Base-by-base conservation (phyloP, 345 rosid genomes). In the Aquilaria malaccensis region DNA sequence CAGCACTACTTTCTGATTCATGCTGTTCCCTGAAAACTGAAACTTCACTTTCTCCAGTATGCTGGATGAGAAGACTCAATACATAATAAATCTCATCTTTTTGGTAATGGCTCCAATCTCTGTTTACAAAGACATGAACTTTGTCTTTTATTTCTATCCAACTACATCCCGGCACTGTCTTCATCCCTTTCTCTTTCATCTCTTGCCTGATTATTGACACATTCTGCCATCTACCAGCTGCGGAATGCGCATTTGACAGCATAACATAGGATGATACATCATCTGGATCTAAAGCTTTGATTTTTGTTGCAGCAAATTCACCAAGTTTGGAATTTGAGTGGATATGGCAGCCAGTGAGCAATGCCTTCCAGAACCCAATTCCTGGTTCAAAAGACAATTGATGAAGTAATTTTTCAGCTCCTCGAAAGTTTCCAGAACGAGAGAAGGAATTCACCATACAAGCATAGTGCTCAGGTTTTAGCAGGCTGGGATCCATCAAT, bases 321-420 rank as follows among this genome's bases (percentile, higher is more conserved):
- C 81, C 82, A 66, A 85, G 43, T 67, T 68, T 74, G 55, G 53
- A 62, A 60, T 88, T 91, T 15, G 83, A 81, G 58, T 88, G 91
- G 50, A 84, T 83, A 68, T 72, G 85, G 73, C 96, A 88, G 56
- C 97, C 97, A n/a, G 88, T 83, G 14, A 86, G 96, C 63, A 86
- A 70, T 56, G 96, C 91, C 60, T 88, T 88, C 94, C 97, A 91
- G 57, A 91, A 88, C 63, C 96, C 97, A 47, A 88, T 70, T 50
- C 96, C 97, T 0, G 91, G 94, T 48, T 82, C 80, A 53, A 81
- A 74, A 10, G 89, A 89, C 77, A 91, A 60, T 50, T 70, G 66
- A n/a, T 63, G 55, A 49, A 88, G 66, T 69, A 81, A 77, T 68
- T 62, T 68, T 50, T 73, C 76, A 33, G 94, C 94, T 69, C 88